Evolutionary conservation across 257 asterid species (phyloP).

Genomic region (Solanum sejunctum): DNA sequence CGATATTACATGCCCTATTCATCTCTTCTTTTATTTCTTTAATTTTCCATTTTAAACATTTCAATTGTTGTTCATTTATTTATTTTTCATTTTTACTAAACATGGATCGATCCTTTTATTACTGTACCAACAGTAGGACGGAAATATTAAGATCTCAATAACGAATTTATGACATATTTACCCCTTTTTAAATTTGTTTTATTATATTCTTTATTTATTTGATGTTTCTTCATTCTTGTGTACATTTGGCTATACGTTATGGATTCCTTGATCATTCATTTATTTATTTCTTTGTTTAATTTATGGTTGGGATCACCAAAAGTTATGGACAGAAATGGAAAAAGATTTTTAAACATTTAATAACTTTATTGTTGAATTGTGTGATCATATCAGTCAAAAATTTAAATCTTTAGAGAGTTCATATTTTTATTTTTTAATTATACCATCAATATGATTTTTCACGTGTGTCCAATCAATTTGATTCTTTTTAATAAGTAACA

Average conservation of each 20-base stretch:
- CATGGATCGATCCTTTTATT: not conserved
- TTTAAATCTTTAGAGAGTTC: too few species aligned
- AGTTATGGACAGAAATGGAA: not conserved
- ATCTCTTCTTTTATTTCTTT: not conserved
- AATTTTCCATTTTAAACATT: not conserved
- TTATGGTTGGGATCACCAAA: not conserved
- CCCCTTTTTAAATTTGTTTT: not conserved
- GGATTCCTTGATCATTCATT: not conserved
- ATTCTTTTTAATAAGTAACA: too few species aligned
- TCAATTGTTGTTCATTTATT: not conserved
- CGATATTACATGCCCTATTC: slow-evolving; percentile 4
- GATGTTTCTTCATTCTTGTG: not conserved
- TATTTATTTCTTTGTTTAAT: not conserved
- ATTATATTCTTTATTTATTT: not conserved
- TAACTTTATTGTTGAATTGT: not conserved
- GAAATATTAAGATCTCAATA: not conserved
- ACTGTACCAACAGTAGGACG: not conserved
- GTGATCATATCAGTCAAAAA: too few species aligned
- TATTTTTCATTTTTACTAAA: not conserved
- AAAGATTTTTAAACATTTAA: too few species aligned
- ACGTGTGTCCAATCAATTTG: not conserved
- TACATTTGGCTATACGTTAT: not conserved
- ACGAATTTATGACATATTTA: slow-evolving; percentile 1
- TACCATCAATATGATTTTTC: not conserved
- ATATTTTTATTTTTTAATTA: too few species aligned